Evolutionary conservation across 176 grass and related monocot genomes (phyloP), one percentile per base, ranked within the genome.

Genomic region (Neostapfia colusana): DNA sequence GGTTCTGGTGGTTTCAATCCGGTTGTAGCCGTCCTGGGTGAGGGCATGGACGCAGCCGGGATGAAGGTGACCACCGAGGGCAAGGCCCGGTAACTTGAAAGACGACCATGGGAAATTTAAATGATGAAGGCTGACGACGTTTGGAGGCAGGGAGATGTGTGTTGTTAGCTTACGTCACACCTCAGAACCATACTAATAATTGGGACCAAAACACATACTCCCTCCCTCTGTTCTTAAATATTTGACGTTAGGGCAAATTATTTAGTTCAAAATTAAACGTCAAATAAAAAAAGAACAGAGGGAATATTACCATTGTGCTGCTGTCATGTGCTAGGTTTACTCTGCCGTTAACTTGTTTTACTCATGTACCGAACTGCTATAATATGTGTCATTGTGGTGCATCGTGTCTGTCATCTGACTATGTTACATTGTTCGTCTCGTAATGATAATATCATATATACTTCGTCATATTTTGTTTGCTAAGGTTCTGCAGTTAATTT

Each of bases 1-100:
- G 41, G 48, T 53, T 17, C 65, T 65, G 25, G 44, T 17, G 39
- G 26, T 59, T 60, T 41, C 9, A 18, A 59, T 58, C 79, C 34
- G 15, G 10, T 21, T 39, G 38, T 24, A 5, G 42, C 13, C 3
- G 21, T 8, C 14, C 12, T 57, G 1, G 21, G 16, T 48, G 28
- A 93, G 28, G 81, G 85, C 80, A 88, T 85, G 63, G 88, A 91
- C 43, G 82, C 85, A 14, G 28, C 65, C 3, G 81, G 50, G 50
- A 81, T 84, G 53, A 77, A 84, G 36, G 17, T 70, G 61, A 23
- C 70, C 13, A 70, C 61, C 0, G 90, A 85, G 43, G 81, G 72
- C 62, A 92, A 88, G 83, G 64, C 75, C 31, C 84, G 89, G 77
- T 85, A 77, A 66, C 68, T 56, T 42, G 27, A 67, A 87, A 61